These are phyloP conservation scores for Cryphonectria nitschkei DNA, from an alignment of 2,329 filamentous ascomycete species.

Conservation along the genomic window DNA sequence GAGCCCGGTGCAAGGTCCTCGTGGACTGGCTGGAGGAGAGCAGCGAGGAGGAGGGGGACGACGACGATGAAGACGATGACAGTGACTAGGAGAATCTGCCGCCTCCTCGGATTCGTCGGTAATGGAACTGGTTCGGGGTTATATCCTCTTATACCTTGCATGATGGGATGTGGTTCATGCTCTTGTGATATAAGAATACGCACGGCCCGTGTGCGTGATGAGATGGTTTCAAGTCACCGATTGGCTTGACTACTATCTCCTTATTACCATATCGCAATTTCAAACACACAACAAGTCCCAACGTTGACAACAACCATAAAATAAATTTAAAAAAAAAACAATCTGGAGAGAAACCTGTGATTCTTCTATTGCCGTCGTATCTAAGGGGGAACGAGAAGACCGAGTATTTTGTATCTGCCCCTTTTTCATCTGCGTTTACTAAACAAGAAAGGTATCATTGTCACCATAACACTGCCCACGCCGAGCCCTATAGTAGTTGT, in stretches of 20 bases:
- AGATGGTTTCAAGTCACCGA: neutral
- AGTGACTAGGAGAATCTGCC: conserved; percentile 23
- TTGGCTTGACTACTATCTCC: neutral
- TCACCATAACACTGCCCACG: conserved; percentile 9
- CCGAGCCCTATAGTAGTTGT: neutral
- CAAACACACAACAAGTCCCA: neutral
- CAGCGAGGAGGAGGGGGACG: conserved; percentile 69
- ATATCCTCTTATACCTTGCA: neutral
- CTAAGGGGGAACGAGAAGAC: neutral
- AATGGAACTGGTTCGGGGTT: neutral
- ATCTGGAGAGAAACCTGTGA: neutral
- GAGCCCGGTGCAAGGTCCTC: conserved; percentile 74
- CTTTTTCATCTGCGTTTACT: conserved; percentile 12
- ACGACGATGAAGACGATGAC: conserved; percentile 65
- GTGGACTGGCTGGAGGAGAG: conserved; percentile 85
- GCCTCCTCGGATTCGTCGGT: neutral
- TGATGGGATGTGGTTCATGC: neutral
- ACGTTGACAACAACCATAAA: too few relatives aligned
- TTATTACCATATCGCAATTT: neutral
- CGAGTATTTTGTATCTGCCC: neutral
- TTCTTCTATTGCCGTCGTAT: neutral
- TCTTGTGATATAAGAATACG: neutral
- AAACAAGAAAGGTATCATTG: conserved; percentile 25
- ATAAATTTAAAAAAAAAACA: neutral
- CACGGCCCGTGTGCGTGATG: neutral